phyloP scores from a whole-genome alignment of 2,329 filamentous ascomycete species.

The Aquanectria penicillioides region DNA sequence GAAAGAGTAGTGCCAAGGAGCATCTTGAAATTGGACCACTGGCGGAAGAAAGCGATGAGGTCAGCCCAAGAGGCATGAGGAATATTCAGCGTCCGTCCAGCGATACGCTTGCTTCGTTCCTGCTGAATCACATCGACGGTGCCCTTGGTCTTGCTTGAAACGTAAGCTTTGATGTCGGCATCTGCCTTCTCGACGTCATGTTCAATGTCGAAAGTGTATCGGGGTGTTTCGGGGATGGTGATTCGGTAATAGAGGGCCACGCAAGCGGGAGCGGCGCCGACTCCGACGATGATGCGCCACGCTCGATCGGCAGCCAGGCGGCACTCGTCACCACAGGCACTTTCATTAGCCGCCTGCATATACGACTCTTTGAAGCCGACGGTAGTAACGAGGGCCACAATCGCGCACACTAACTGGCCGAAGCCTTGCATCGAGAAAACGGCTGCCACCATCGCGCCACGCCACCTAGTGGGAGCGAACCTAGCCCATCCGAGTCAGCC shows the following conservation, averaged over 20 bases:
- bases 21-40: constrained; percentile 76
- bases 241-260: constrained; percentile 87
- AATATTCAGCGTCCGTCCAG: constrained; percentile 65
- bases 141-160: constrained; percentile 59
- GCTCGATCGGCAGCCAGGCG: constrained; percentile 78
- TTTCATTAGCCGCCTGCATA: constrained; percentile 50
- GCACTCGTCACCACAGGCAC: constrained; percentile 69
- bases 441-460: constrained; percentile 84
- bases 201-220: constrained; percentile 84
- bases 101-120: constrained; percentile 62
- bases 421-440: constrained; percentile 89
- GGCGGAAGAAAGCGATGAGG: constrained; percentile 72
- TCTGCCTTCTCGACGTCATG: constrained; percentile 80
- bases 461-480: constrained; percentile 83
- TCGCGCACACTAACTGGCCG: constrained; percentile 77
- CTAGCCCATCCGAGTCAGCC: constrained; percentile 48
- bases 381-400: constrained; percentile 76
- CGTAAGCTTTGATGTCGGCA: constrained; percentile 73
- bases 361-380: constrained; percentile 68
- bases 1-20: constrained; percentile 81
- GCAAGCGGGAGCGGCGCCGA: constrained; percentile 80
- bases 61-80: constrained; percentile 78
- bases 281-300: constrained; percentile 84
- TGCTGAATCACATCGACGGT: constrained; percentile 59
- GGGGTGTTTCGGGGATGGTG: constrained; percentile 85